Conservation (phyloP, 345 rosid genomes). For the Isatis tinctoria region DNA sequence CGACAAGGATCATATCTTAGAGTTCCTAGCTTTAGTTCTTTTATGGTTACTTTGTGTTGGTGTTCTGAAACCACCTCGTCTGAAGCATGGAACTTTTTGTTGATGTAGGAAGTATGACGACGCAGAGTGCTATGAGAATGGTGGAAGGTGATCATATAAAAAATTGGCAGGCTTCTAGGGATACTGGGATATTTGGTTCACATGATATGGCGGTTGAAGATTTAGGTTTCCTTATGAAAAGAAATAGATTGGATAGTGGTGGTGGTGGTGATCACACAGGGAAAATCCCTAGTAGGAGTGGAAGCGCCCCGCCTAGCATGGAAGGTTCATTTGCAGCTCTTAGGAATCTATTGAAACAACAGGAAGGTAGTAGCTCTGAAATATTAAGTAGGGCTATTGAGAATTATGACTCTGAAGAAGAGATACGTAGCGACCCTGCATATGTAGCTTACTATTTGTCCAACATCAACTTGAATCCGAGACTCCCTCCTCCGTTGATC, state of each 20-base stretch:
- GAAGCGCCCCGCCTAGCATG: conserved; percentile 97
- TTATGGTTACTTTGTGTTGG: no score
- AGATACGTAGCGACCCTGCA: conserved; percentile 72
- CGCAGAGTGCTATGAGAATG: conserved; percentile 82
- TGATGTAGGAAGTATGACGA: conserved; percentile 52
- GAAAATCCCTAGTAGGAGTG: conserved; percentile 70
- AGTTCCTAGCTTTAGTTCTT: conserved; percentile 8
- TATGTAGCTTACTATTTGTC: conserved; percentile 75
- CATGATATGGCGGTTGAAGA: conserved; percentile 68
- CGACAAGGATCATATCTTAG: background rate
- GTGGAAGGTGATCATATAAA: conserved; percentile 55
- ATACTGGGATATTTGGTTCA: conserved; percentile 48
- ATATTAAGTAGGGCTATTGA: conserved; percentile 52
- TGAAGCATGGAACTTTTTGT: background rate
- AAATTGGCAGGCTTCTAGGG: conserved; percentile 59
- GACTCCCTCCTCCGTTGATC: conserved; percentile 89
- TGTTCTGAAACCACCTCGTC: background rate
- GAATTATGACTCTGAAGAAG: conserved; percentile 68
- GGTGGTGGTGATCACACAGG: conserved; percentile 47
- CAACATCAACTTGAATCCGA: conserved; percentile 83
- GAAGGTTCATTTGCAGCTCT: conserved; percentile 91
- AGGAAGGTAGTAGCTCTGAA: conserved; percentile 52
- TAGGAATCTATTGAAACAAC: conserved; percentile 63
- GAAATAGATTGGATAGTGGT: conserved; percentile 50
- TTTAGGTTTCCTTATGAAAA: conserved; percentile 64